Evolutionary conservation across 768 basidiomycete species (phyloP).

Genomic region (Panaeolus cyanescens): DNA sequence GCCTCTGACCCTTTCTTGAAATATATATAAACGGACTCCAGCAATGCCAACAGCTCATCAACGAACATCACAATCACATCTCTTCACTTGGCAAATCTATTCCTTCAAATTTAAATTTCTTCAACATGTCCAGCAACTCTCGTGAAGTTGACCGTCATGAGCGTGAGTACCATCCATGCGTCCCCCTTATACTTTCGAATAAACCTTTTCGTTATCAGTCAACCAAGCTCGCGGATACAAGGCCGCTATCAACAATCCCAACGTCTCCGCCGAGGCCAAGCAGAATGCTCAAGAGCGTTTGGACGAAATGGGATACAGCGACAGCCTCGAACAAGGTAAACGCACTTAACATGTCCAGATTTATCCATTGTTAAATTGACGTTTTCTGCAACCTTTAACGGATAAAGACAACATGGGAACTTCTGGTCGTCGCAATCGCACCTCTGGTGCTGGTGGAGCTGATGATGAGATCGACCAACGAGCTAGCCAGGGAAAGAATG

Average conservation of each 20-base stretch:
- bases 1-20: background rate
- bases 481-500: background rate
- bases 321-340: conserved; percentile 6
- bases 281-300: conserved; percentile 44
- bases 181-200: background rate
- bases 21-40: background rate
- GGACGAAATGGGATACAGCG: conserved; percentile 6
- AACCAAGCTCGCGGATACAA: conserved; percentile 47
- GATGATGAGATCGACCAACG: conserved; percentile 14
- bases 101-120: background rate
- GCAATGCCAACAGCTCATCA: background rate
- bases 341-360: conserved; percentile 37
- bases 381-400: no score
- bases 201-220: background rate
- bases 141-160: background rate
- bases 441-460: background rate
- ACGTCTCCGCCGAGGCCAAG: conserved; percentile 56
- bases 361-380: no score
- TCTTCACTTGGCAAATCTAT: background rate
- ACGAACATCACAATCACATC: background rate
- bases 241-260: conserved; percentile 57
- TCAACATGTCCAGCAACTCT: background rate
- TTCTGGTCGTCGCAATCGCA: background rate
- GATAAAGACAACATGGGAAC: background rate
- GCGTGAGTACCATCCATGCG: background rate